Base-by-base conservation (phyloP, 306 rosid genomes). In the Prunus dulcis region DNA sequence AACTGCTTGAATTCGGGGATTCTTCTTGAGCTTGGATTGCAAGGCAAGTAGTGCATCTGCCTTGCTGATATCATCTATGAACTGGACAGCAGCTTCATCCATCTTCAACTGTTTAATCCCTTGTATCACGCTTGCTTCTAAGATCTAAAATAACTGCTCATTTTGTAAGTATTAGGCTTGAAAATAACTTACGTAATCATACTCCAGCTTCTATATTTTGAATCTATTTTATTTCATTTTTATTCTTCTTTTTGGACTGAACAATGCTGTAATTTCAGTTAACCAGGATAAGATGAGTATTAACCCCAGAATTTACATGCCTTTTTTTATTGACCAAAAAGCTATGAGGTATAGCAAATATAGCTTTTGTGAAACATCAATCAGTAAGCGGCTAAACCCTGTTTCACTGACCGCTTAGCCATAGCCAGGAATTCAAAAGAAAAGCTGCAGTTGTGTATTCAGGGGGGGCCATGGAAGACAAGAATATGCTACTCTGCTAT, bases 21-120 rank as follows among this genome's bases (percentile, higher is more conserved):
- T 95, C 84, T 91, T 95, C 84, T 95, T 95, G 63, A 95, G 90
- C 91, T 89, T 91, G 25, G 97, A 82, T 64, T 89, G 99, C 88
- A 95, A 81, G 76, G 91, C 93, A 76, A 95, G 94, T 46, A 95
- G 80, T 14, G 97, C 97, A 75, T 95, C 89, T 78, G 97, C 99
- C 80, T 89, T 92, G 62, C 97, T 92, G 65, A 92, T 92, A 87
- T 95, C 89, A 80, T 95, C 87, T 79, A 96, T 92, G 71, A 95
- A 83, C 79, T 82, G 76, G 73, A 92, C 72, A 67, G 86, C 88
- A 76, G 83, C 75, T 75, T 84, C 97, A 61, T 84, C 76, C 87
- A 89, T 83, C 83, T 85, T 91, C 84, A 92, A 72, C 82, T 88
- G 97, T 64, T 87, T 95, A 71, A 88, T 83, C 76, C 84, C 97